Percentiles rank a stretch among this genome's conserved stretches.
Evolutionary conservation across 805 yeast genomes (phyloP).

Genomic region (Teunomyces barrocoloradensis): DNA sequence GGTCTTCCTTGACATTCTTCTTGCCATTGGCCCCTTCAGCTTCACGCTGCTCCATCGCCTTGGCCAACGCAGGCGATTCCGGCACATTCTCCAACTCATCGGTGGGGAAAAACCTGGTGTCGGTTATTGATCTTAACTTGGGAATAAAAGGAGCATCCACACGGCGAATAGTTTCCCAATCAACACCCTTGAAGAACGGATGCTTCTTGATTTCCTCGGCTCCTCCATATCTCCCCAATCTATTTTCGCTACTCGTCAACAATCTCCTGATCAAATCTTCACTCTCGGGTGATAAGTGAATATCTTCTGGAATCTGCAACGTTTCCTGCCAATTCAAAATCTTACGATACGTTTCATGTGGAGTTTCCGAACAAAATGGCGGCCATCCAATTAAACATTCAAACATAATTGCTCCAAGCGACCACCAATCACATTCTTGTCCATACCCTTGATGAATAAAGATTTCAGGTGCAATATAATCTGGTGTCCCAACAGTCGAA

Average conservation of each 20-base stretch:
- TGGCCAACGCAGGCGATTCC: slow-evolving; percentile 63
- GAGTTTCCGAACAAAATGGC: slow-evolving; percentile 92
- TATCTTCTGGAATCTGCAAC: slow-evolving; percentile 84
- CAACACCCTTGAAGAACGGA: slow-evolving; percentile 94
- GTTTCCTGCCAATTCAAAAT: slow-evolving; percentile 90
- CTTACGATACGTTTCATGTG: slow-evolving; percentile 90
- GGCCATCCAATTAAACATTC: slow-evolving; percentile 98
- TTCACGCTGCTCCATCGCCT: slow-evolving; percentile 65
- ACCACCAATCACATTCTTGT: slow-evolving; percentile 98
- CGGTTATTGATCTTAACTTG: slow-evolving; percentile 85
- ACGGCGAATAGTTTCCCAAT: slow-evolving; percentile 84
- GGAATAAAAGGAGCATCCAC: slow-evolving; percentile 95
- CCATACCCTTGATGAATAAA: slow-evolving; percentile 93
- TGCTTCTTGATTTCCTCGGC: slow-evolving; percentile 88
- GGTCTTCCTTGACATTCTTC: slow-evolving; percentile 69
- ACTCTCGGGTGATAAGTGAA: slow-evolving; percentile 83
- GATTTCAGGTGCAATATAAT: slow-evolving; percentile 93
- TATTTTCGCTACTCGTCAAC: slow-evolving; percentile 71
- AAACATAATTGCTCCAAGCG: slow-evolving; percentile 93
- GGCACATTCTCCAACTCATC: slow-evolving; percentile 95
- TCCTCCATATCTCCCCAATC: slow-evolving; percentile 87
- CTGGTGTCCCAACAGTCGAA: slow-evolving; percentile 96
- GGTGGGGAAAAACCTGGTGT: slow-evolving; percentile 96
- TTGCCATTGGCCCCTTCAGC: slow-evolving; percentile 43
- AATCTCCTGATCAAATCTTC: slow-evolving; percentile 81